A percentile compares a stretch with the other conserved stretches of the same genome.
phyloP scores from a whole-genome alignment of 2,329 filamentous ascomycete species.

The Ophiocordyceps camponoti-floridani region DNA sequence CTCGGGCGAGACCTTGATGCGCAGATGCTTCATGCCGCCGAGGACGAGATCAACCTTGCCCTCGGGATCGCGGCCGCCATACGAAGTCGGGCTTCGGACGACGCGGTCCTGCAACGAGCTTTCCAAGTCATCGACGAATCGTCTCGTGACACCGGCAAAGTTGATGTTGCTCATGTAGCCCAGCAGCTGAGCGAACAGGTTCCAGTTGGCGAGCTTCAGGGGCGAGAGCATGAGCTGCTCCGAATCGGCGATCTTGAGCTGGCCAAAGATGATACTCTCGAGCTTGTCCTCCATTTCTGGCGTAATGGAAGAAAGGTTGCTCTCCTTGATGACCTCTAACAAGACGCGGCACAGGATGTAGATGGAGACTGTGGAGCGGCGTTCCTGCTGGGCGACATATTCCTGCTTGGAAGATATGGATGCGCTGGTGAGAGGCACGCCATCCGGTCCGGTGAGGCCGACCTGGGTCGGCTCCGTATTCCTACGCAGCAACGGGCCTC shows the following conservation, averaged over 20 bases:
- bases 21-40: constrained; percentile 78
- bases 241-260: constrained; percentile 74
- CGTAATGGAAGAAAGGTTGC: constrained; percentile 64
- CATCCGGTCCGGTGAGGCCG: constrained; percentile 11
- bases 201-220: constrained; percentile 86
- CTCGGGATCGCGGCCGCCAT: constrained; percentile 49
- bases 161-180: constrained; percentile 94
- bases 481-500: constrained; percentile 40
- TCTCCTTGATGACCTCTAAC: constrained; percentile 86
- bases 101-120: constrained; percentile 58
- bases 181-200: constrained; percentile 77
- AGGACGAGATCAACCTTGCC: constrained; percentile 74
- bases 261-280: constrained; percentile 91
- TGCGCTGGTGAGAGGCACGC: constrained; percentile 15
- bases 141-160: constrained; percentile 65
- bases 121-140: constrained; percentile 70
- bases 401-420: constrained; percentile 41
- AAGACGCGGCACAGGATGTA: constrained; percentile 89
- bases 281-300: constrained; percentile 86
- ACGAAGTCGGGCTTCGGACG: constrained; percentile 43
- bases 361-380: constrained; percentile 83
- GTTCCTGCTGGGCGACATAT: constrained; percentile 62
- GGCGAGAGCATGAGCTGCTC: constrained; percentile 64
- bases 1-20: constrained; percentile 54
- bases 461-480: constrained; percentile 56